Base-by-base conservation (phyloP, 257 asterid genomes). In the Lithospermum erythrorhizon region DNA sequence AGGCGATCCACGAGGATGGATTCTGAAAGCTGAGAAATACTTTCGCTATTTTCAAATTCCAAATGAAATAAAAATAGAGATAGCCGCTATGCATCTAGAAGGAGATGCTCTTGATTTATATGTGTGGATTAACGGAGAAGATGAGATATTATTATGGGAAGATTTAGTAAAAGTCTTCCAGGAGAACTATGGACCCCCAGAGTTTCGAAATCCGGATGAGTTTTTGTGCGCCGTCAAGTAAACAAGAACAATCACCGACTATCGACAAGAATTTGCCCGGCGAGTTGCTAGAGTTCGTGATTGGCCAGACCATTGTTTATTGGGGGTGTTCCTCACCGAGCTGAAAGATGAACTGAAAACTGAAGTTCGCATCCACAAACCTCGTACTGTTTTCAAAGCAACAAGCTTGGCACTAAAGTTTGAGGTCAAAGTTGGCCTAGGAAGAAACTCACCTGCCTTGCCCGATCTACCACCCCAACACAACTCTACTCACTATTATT, bases 161-260 rank as follows among this genome's bases (percentile, higher is more conserved):
- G 69, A 65, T 20, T 22, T 65, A 20, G 55, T 65, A 0, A n/a
- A 56, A 25, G 35, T 41, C 6, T 16, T 65, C 1, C 69, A 56
- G 17, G 55, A 65, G 19, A 56, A 56, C 48, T 65, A 30, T 56
- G 63, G 62, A n/a, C n/a, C n/a, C 8, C 21, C 47, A 1, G 45
- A 65, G 41, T 65, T 55, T 23, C 69, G 56, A 16, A 65, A 65
- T 35, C 47, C 35, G 8, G 22, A 65, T 57, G 69, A 55, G 9
- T 35, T 54, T 17, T 65, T 41, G 37, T 35, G 45, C 9, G 14
- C 45, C 9, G 1, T 7, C 45, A 35, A 27, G 6, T 7, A 27
- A 7, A 27, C 32, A 3, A 7, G 32, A 27, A 27, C 6, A 7
- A 3, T 27, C 13, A 35, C 41, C 8, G 69, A 56, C 17, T 37